Percentiles rank a stretch among this genome's conserved stretches.
Conservation (phyloP, 2,329 filamentous ascomycete species). For the Cadophora luteo-olivacea region DNA sequence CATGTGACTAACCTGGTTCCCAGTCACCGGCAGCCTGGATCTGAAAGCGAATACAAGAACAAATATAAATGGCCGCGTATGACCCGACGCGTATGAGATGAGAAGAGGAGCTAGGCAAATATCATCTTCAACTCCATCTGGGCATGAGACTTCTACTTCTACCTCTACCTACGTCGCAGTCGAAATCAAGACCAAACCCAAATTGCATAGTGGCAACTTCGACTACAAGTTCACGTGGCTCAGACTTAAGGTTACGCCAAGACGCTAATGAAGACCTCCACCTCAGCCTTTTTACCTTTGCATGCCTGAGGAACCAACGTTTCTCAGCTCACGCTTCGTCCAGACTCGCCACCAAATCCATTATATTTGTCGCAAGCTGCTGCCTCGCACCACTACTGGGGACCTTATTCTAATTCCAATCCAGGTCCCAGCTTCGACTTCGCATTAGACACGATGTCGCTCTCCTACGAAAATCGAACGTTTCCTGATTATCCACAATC, state of each 20-base stretch:
- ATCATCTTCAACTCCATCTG: too few relatives aligned
- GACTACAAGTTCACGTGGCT: too few relatives aligned
- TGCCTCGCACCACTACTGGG: constrained; percentile 13
- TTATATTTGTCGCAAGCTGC: constrained; percentile 25
- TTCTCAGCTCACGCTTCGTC: background rate
- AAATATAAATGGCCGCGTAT: constrained; percentile 10
- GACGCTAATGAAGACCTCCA: background rate
- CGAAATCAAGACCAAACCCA: background rate
- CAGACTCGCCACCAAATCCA: constrained; percentile 2
- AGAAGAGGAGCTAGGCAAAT: background rate
- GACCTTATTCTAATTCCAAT: background rate
- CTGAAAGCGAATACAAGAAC: background rate
- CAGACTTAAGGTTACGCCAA: background rate
- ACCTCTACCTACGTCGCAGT: background rate
- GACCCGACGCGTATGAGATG: background rate
- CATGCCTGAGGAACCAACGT: background rate
- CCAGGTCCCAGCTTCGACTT: background rate
- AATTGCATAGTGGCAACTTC: too few relatives aligned
- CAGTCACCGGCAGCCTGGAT: background rate
- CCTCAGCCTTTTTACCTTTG: background rate
- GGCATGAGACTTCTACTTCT: too few relatives aligned
- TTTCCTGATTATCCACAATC: constrained; percentile 41
- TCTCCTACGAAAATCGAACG: constrained; percentile 40
- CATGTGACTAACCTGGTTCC: constrained; percentile 34
- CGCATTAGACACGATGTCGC: constrained; percentile 35